These are phyloP conservation scores for Lentinus brumalis DNA, from an alignment of 768 basidiomycete species.

Conservation along the genomic window DNA sequence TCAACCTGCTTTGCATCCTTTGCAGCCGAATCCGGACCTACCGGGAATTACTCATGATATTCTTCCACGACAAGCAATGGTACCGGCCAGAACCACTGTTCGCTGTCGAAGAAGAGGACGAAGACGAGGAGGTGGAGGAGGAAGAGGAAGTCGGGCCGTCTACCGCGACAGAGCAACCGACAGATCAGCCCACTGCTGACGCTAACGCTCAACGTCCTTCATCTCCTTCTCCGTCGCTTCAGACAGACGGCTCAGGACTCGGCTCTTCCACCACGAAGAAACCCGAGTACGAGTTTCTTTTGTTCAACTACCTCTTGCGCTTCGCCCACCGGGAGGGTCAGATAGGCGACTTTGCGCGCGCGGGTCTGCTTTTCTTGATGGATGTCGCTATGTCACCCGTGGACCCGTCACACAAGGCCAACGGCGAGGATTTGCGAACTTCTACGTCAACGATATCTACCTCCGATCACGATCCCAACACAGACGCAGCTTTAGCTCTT, in stretches of 20 bases:
- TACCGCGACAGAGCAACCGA: constrained; percentile 23
- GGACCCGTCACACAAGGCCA: constrained; percentile 46
- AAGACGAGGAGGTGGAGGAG: constrained; percentile 59
- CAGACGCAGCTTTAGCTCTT: constrained; percentile 83
- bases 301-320: constrained; percentile 94
- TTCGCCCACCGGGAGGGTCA: constrained; percentile 94
- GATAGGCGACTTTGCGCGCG: constrained; percentile 91
- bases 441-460: constrained; percentile 32
- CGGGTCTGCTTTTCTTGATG: constrained; percentile 91
- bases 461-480: constrained; percentile 62
- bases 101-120: constrained; percentile 75
- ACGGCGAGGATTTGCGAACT: constrained; percentile 33
- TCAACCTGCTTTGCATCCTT: constrained; percentile 87
- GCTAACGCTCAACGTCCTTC: constrained; percentile 29
- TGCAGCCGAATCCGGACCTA: constrained; percentile 91
- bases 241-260: constrained; percentile 53
- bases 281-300: constrained; percentile 91
- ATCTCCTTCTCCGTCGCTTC: constrained; percentile 66
- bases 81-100: constrained; percentile 76
- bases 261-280: constrained; percentile 51
- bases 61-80: constrained; percentile 95
- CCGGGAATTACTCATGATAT: constrained; percentile 91
- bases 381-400: constrained; percentile 93
- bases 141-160: constrained; percentile 23
- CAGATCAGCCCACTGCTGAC: constrained; percentile 2